A percentile compares a stretch with the other conserved stretches of the same genome.
phyloP scores from a whole-genome alignment of 768 basidiomycete genomes.

The Gyrodon lividus region DNA sequence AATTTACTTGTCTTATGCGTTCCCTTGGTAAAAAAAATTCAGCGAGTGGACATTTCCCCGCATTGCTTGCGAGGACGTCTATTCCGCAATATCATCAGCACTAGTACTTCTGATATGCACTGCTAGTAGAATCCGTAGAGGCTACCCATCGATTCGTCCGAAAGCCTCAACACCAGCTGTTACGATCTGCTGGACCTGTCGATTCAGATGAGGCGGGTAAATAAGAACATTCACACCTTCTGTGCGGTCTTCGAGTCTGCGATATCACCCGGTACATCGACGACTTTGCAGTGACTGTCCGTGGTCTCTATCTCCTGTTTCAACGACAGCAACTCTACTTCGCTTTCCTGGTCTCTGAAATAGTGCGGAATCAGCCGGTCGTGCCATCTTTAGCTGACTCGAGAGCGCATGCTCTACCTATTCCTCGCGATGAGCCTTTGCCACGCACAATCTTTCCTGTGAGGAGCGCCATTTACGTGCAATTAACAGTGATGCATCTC shows the following conservation, averaged over 20 bases:
- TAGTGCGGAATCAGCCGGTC: conserved; percentile 60
- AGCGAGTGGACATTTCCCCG: conserved; percentile 75
- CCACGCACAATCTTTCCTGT: conserved; percentile 63
- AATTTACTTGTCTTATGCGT: conserved; percentile 53
- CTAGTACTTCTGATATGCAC: background rate
- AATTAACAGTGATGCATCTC: background rate
- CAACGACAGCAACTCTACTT: conserved; percentile 46
- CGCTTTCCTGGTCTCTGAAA: conserved; percentile 56
- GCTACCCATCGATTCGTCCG: conserved; percentile 57
- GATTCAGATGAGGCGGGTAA: background rate
- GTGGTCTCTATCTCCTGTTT: conserved; percentile 43
- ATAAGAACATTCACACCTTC: conserved; percentile 38
- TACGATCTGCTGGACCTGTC: conserved; percentile 48
- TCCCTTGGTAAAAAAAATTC: conserved; percentile 65
- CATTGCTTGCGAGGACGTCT: conserved; percentile 56
- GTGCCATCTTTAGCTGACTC: conserved; percentile 68
- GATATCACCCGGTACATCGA: conserved; percentile 65
- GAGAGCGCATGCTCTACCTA: conserved; percentile 67
- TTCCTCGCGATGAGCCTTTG: conserved; percentile 73
- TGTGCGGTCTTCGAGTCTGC: conserved; percentile 52
- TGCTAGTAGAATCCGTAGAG: conserved; percentile 34
- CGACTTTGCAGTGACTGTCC: conserved; percentile 37
- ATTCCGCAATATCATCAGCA: background rate
- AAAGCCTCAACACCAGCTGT: conserved; percentile 56
- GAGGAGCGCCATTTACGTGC: conserved; percentile 40